Percentiles rank a stretch among this genome's conserved stretches.
Evolutionary conservation across 1,284 basidiomycete genomes (phyloP).

Genomic region (Golubevia pallescens): DNA sequence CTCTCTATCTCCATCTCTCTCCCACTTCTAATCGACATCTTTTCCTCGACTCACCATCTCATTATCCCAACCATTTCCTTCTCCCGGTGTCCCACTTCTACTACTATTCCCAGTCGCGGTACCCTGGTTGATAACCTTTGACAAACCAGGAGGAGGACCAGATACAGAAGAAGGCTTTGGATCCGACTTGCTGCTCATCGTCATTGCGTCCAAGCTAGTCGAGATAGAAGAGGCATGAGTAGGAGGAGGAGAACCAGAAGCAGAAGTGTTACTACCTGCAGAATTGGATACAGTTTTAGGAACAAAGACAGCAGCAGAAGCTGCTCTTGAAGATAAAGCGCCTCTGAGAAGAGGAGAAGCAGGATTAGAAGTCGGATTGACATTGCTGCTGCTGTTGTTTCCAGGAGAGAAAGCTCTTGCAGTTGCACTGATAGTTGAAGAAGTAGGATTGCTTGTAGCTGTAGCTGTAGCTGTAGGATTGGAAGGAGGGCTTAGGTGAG

Average conservation of each 20-base stretch:
- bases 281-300: conserved; percentile 34
- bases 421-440: conserved; percentile 3
- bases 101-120: background rate
- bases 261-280: background rate
- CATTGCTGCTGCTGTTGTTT: background rate
- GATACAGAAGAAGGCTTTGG: conserved; percentile 6
- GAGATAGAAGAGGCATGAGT: conserved; percentile 10
- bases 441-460: background rate
- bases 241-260: conserved; percentile 11
- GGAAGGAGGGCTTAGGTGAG: background rate
- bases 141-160: background rate
- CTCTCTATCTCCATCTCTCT: background rate
- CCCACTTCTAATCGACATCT: conserved; percentile 8
- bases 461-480: background rate
- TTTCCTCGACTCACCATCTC: conserved; percentile 15
- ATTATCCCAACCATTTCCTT: conserved; percentile 10
- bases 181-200: conserved; percentile 4
- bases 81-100: background rate
- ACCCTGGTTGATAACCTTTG: conserved; percentile 1
- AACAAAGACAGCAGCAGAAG: conserved; percentile 47
- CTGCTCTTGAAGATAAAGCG: conserved; percentile 39
- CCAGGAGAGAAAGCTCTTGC: background rate
- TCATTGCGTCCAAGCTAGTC: conserved; percentile 1
- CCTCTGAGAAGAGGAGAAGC: conserved; percentile 29
- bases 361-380: background rate